Base-by-base conservation (phyloP, 768 basidiomycete genomes). In the Lentinula boryana region DNA sequence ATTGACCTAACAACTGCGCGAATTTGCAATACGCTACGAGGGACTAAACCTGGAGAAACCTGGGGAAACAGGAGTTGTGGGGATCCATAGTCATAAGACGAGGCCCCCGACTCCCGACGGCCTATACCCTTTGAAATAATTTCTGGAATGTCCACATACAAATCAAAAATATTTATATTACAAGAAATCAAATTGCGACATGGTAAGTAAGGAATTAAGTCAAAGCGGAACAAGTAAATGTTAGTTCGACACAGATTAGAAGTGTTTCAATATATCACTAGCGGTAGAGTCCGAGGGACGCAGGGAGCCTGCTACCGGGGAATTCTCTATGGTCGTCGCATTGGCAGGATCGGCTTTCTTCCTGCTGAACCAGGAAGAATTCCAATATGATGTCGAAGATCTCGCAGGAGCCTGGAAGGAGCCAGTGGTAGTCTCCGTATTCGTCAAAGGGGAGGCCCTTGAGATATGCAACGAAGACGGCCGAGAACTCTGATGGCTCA, bases 401-500 rank as follows among this genome's bases (percentile, higher is more conserved):
- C 79, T 80, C 44, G 74, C 58, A 40, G 68, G 6, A 57, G 70
- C 69, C 18, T 48, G 6, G 9, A 8, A 48, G 16, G 73, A 66
- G 49, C 67, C 64, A n/a, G 21, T 53, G 23, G 73, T 33, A 18
- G 60, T 60, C 15, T 67, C 60, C 6, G 65, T 56, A 3, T 71
- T 65, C 7, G 72, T 74, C 44, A 84, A 69, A 8, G 82, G 76
- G 31, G 84, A 85, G 8, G 79, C 67, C 31, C 80, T 77, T 12
- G 85, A 71, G 43, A 82, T 68, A 50, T 85, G 84, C 65, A 86
- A 79, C 59, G 88, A 90, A 13, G 80, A 84, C 12, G 80, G 67
- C 23, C 81, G 78, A 13, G 84, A 71, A 51, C 82, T 68, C 49
- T 85, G 84, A 66, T 86, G 79, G 58, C 88, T 89, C 12, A 80